A percentile compares a stretch with the other conserved stretches of the same genome.
phyloP scores from a whole-genome alignment of 2,329 filamentous ascomycete genomes.

The Diaporthe longicolla region DNA sequence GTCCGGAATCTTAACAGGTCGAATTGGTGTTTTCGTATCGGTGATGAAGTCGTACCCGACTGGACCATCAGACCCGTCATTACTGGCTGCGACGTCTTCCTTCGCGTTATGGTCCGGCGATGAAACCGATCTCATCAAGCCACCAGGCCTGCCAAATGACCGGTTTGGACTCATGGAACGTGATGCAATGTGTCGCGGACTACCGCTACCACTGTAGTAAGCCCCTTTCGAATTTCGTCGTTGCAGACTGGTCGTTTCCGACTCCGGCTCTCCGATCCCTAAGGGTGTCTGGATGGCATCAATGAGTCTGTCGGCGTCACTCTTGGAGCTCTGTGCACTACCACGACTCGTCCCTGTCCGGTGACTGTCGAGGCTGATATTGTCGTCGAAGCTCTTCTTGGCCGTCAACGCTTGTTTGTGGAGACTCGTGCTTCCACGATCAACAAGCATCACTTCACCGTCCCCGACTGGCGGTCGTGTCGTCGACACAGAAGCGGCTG shows the following conservation, averaged over 20 bases:
- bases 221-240: conserved; percentile 40
- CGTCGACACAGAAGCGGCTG: conserved; percentile 52
- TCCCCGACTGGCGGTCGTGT: conserved; percentile 51
- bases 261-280: conserved; percentile 56
- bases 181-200: neutral
- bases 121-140: conserved; percentile 40
- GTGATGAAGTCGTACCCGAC: conserved; percentile 57
- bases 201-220: conserved; percentile 21
- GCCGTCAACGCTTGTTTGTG: conserved; percentile 45
- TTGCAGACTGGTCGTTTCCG: conserved; percentile 43
- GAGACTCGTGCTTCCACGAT: conserved; percentile 55
- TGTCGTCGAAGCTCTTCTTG: conserved; percentile 54
- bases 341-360: conserved; percentile 63
- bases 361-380: conserved; percentile 57
- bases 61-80: conserved; percentile 43
- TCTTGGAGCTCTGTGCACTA: conserved; percentile 66
- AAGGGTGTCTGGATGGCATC: conserved; percentile 78
- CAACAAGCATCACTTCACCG: conserved; percentile 74
- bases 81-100: neutral
- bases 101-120: conserved; percentile 35
- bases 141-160: conserved; percentile 15
- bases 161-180: conserved; percentile 40
- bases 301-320: conserved; percentile 79
- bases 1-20: conserved; percentile 64
- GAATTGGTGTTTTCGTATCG: conserved; percentile 62